Percentiles rank a stretch among this genome's conserved stretches.
phyloP scores from a whole-genome alignment of 2,329 filamentous ascomycete species.

The Ceratocystis colombiana region DNA sequence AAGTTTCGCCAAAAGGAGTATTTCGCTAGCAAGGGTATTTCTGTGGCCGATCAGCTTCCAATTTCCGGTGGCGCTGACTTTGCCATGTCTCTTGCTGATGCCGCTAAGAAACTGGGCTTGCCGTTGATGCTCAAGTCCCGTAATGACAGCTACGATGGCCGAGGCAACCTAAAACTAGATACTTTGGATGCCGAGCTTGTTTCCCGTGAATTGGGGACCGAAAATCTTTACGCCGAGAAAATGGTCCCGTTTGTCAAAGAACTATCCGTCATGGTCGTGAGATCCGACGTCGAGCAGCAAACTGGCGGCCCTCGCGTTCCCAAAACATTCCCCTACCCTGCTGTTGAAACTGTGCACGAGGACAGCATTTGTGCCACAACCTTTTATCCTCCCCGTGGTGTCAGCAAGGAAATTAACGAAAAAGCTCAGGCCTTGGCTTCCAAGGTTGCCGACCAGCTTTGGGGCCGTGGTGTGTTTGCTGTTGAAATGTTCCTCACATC shows the following conservation, averaged over 20 bases:
- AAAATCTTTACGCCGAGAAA: slow-evolving; percentile 78
- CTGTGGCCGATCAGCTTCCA: slow-evolving; percentile 60
- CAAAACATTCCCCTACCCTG: slow-evolving; percentile 62
- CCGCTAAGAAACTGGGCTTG: slow-evolving; percentile 58
- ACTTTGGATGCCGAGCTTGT: slow-evolving; percentile 48
- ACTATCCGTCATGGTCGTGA: slow-evolving; percentile 87
- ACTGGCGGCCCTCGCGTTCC: slow-evolving; percentile 36
- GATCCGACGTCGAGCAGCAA: slow-evolving; percentile 58
- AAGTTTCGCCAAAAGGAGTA: slow-evolving; percentile 86
- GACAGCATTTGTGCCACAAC: slow-evolving; percentile 91
- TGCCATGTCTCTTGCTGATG: slow-evolving; percentile 50
- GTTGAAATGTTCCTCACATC: slow-evolving; percentile 88
- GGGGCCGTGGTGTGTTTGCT: slow-evolving; percentile 86
- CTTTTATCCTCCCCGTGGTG: slow-evolving; percentile 69
- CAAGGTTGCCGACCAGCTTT: slow-evolving; percentile 67
- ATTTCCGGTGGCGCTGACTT: slow-evolving; percentile 48
- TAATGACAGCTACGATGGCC: slow-evolving; percentile 86
- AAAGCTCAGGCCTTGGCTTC: slow-evolving; percentile 67
- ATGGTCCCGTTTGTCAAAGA: slow-evolving; percentile 80
- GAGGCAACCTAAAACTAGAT: slow-evolving; percentile 50
- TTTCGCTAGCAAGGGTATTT: slow-evolving; percentile 55
- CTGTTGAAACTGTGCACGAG: slow-evolving; percentile 89
- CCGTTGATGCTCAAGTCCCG: slow-evolving; percentile 89
- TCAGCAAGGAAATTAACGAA: slow-evolving; percentile 49
- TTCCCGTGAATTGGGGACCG: slow-evolving; percentile 51